A percentile compares a stretch with the other conserved stretches of the same genome.
phyloP scores from a whole-genome alignment of 2,329 filamentous ascomycete species.

The Penicillium olsonii region DNA sequence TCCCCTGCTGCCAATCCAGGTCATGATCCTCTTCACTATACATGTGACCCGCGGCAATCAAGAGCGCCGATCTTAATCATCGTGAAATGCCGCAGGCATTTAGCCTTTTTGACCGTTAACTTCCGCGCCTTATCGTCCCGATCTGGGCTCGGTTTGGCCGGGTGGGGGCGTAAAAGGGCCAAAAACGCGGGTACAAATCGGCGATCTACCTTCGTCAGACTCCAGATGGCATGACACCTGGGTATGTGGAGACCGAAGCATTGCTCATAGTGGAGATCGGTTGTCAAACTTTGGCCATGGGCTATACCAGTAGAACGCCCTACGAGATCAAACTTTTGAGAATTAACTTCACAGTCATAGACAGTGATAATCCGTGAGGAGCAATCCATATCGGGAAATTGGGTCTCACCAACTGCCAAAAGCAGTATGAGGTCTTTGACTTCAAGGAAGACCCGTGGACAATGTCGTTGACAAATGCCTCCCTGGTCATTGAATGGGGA shows the following conservation, averaged over 20 bases:
- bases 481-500: background rate
- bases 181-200: background rate
- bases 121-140: background rate
- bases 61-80: slow-evolving; percentile 5
- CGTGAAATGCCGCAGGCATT: background rate
- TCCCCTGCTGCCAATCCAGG: too few relatives aligned
- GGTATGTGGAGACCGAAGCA: background rate
- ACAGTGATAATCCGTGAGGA: too few relatives aligned
- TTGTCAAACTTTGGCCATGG: background rate
- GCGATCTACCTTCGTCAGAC: background rate
- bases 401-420: background rate
- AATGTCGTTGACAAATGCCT: background rate
- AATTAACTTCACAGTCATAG: too few relatives aligned
- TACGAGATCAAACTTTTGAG: too few relatives aligned
- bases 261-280: background rate
- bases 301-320: too few relatives aligned
- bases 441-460: too few relatives aligned
- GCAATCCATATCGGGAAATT: background rate
- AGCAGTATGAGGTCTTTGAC: background rate
- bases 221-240: background rate
- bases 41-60: background rate
- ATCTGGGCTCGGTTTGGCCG: background rate
- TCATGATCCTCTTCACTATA: background rate
- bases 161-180: background rate
- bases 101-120: background rate